Evolutionary conservation across 2,329 filamentous ascomycete species (phyloP), one percentile per base, ranked within the genome.

Genomic region (Onygenales sp.): DNA sequence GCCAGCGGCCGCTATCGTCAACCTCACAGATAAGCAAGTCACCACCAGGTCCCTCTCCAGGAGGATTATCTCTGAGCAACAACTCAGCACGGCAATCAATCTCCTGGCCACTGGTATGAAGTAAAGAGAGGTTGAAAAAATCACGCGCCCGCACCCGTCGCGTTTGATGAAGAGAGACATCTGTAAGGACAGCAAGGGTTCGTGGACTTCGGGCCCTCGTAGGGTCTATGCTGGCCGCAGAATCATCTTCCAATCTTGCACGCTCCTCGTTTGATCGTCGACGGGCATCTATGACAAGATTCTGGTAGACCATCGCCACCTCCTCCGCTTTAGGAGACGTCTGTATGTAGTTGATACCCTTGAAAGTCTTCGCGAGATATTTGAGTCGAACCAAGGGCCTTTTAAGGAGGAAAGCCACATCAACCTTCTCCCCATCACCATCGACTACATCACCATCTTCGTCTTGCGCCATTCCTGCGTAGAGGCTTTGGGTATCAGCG

Each of bases 1-100:
- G 79, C 83, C 89, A 97, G 51, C 83, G 82, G 11, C 86, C 83
- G 5, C 80, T 78, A 51, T 82, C 80, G 44, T 90, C 89, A n/a
- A 90, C 83, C 69, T 97, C 91, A 60, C 92, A 91, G 54, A 98
- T 86, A 21, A 98, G 79, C n/a, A 98, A 68, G 67, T 98, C 93
- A 6, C 92, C 90, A 48, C 80, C 75, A 57, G 85, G 81, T 2
- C 80, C 80, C 38, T 80, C 77, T 48, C 81, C 80, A n/a, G 79
- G 76, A 27, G 83, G 77, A 61, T 89, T 89, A 64, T 97, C 92
- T 64, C 93, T 83, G 59, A 92, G 80, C 11, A 97, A 78, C 33
- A 98, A 68, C 67, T 98, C 93, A 13, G 95, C 82, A 61, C 87
- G 87, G 65, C 93, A 96, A 62, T 89, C 89, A 44, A 98, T 78